Conservation (phyloP, 371 early-diverging fungal species). For the Mortierella sp. region DNA sequence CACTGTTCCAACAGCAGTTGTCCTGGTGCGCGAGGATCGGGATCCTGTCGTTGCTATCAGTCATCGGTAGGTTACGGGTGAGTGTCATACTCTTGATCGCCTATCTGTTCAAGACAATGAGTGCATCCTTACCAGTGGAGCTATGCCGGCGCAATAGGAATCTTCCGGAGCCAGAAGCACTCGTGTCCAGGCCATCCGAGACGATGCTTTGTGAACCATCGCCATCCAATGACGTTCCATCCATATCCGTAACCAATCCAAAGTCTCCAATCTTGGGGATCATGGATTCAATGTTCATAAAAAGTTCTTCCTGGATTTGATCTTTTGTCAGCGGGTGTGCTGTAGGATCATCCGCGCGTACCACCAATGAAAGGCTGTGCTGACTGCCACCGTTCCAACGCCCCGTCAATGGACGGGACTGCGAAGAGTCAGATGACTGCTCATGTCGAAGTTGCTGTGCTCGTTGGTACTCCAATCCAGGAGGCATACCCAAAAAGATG, state of each 20-base stretch:
- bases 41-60: slow-evolving; percentile 38
- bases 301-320: slow-evolving; percentile 51
- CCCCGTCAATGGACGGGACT: slow-evolving; percentile 7
- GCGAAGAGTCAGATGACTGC: not conserved
- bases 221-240: slow-evolving; percentile 28
- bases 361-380: not conserved
- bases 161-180: slow-evolving; percentile 1
- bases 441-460: slow-evolving; percentile 16
- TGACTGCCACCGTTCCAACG: not conserved
- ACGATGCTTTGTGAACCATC: slow-evolving; percentile 3
- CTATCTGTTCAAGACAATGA: not conserved
- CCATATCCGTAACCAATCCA: slow-evolving; percentile 79
- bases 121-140: slow-evolving; percentile 16
- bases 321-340: slow-evolving; percentile 34
- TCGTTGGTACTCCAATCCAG: slow-evolving; percentile 19
- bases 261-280: slow-evolving; percentile 89
- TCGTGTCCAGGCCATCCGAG: not conserved
- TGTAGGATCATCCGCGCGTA: not conserved
- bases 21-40: slow-evolving; percentile 44
- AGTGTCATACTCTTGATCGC: not conserved
- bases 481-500: slow-evolving; percentile 67
- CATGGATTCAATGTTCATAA: slow-evolving; percentile 61
- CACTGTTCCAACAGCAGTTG: slow-evolving; percentile 51
- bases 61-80: not conserved
- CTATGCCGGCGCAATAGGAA: slow-evolving; percentile 27